Percentiles rank a stretch among this genome's conserved stretches.
Conservation (phyloP, 306 rosid species). For the Oxytropis ochrocephala region DNA sequence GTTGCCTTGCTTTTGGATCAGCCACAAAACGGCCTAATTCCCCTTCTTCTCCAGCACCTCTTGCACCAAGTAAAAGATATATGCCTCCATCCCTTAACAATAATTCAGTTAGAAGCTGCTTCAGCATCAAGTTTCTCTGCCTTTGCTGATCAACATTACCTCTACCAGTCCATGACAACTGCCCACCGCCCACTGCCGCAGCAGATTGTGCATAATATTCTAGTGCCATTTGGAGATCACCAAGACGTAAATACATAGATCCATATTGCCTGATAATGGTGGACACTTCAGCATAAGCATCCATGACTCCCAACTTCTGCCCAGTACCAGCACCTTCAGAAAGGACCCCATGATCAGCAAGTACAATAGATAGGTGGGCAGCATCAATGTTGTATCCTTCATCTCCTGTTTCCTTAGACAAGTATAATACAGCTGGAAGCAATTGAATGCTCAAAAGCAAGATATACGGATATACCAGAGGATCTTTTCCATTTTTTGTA, state of each 20-base stretch:
- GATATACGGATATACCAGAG: conserved; percentile 87
- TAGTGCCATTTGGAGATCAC: conserved; percentile 64
- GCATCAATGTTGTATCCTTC: conserved; percentile 91
- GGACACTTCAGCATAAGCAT: conserved; percentile 86
- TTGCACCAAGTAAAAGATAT: conserved; percentile 82
- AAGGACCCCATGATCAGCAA: conserved; percentile 88
- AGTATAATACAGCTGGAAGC: conserved; percentile 72
- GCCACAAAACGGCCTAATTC: conserved; percentile 71
- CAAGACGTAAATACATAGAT: conserved; percentile 68
- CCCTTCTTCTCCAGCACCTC: conserved; percentile 97
- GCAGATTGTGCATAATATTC: conserved; percentile 98
- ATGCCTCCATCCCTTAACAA: conserved; percentile 82
- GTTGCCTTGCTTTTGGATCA: conserved; percentile 72
- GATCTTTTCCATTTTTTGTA: conserved; percentile 95
- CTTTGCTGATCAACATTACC: conserved; percentile 82
- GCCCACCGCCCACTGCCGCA: conserved; percentile 96
- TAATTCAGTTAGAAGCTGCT: conserved; percentile 88
- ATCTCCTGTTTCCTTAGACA: conserved; percentile 85
- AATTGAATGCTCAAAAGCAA: conserved; percentile 90
- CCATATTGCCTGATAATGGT: conserved; percentile 84
- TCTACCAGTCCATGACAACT: conserved; percentile 81
- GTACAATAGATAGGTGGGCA: conserved; percentile 77
- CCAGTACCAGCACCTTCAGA: conserved; percentile 73
- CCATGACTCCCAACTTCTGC: conserved; percentile 82
- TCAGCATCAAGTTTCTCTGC: conserved; percentile 92